Evolutionary conservation across 2,329 filamentous ascomycete species (phyloP).

Genomic region (Nemania sp.): DNA sequence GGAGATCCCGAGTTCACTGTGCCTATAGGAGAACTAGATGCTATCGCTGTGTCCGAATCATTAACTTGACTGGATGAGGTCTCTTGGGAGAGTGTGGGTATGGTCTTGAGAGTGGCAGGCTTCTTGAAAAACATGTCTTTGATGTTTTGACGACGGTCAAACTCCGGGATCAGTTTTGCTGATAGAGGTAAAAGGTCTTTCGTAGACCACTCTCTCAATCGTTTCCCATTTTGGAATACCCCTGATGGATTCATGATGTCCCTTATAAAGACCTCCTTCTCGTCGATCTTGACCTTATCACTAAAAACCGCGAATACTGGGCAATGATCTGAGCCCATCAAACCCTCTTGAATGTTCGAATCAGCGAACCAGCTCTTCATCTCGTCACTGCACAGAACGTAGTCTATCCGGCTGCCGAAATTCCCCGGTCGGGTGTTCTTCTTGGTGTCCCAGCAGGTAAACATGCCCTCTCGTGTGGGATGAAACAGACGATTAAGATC

Average conservation of each 20-base stretch:
- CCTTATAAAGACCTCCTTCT: constrained; percentile 55
- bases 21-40: constrained; percentile 7
- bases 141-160: constrained; percentile 81
- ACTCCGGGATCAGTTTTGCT: constrained; percentile 83
- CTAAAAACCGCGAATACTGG: constrained; percentile 81
- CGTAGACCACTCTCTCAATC: constrained; percentile 66
- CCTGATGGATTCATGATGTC: constrained; percentile 80
- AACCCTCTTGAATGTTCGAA: constrained; percentile 87
- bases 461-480: constrained; percentile 82
- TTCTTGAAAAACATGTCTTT: constrained; percentile 86
- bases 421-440: constrained; percentile 96
- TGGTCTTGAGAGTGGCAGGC: constrained; percentile 37
- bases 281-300: constrained; percentile 59
- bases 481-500: constrained; percentile 85
- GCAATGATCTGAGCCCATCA: constrained; percentile 96
- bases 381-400: constrained; percentile 78
- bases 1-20: constrained; percentile 28
- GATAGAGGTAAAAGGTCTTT: constrained; percentile 75
- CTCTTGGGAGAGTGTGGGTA: constrained; percentile 22
- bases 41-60: not conserved
- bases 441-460: constrained; percentile 94
- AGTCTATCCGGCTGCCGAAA: constrained; percentile 91
- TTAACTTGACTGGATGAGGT: constrained; percentile 2
- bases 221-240: constrained; percentile 69
- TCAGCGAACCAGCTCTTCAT: constrained; percentile 80